Conservation (phyloP, 257 asterid genomes). For the Rehmannia glutinosa region DNA sequence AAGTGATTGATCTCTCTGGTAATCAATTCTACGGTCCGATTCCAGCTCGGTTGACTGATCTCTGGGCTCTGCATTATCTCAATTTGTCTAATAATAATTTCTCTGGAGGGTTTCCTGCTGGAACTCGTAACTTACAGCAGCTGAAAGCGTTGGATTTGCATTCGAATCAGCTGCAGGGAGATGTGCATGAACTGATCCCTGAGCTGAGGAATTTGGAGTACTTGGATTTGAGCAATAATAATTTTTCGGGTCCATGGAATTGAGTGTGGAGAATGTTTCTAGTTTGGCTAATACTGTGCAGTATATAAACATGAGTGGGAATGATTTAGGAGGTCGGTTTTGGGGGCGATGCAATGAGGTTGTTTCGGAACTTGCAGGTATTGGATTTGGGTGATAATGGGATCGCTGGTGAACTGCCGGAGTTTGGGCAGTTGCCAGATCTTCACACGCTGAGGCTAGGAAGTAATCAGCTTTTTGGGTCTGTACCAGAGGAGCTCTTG, state of each 20-base stretch:
- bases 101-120: conserved; percentile 50
- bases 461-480: conserved; percentile 51
- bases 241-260: conserved; percentile 50
- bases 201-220: conserved; percentile 56
- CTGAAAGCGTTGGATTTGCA: conserved; percentile 63
- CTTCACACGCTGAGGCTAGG: conserved; percentile 52
- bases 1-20: conserved; percentile 62
- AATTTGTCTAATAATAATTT: conserved; percentile 58
- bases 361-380: conserved; percentile 49
- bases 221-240: conserved; percentile 65
- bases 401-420: conserved; percentile 51
- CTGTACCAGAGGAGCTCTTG: conserved; percentile 46
- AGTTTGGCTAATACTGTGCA: conserved; percentile 56
- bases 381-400: conserved; percentile 64
- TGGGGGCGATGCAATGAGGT: neutral
- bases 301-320: conserved; percentile 55
- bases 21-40: conserved; percentile 70
- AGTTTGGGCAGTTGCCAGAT: conserved; percentile 37
- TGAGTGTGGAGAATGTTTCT: conserved; percentile 44
- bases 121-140: conserved; percentile 59
- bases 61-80: conserved; percentile 53
- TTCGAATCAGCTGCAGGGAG: conserved; percentile 49
- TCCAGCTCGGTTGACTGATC: conserved; percentile 46
- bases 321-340: conserved; percentile 6
- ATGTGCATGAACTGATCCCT: conserved; percentile 36